Base-by-base conservation (phyloP, 169 alveolate species). In the Toxoplasma gondii region DNA sequence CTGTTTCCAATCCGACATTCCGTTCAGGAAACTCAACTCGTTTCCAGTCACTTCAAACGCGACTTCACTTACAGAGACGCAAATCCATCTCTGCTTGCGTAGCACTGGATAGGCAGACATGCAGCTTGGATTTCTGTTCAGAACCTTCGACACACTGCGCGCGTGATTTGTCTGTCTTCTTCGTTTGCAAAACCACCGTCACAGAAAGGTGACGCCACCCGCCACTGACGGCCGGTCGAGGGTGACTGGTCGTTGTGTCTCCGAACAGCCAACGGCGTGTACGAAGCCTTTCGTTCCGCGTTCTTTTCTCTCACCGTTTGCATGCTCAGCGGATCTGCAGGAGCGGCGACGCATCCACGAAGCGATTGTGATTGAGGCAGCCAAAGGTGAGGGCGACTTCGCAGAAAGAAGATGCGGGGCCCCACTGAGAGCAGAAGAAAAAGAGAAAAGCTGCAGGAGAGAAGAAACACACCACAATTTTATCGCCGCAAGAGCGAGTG, bases 311-410 rank as follows among this genome's bases (percentile, higher is more conserved):
- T 16, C n/a, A 1, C 5, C 41, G 16, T 39, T 31, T 2, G n/a
- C 5, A 19, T 49, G 5, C n/a, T 10, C 90, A 82, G 90, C 90
- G 7, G 67, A 82, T 39, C 1, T 82, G 1, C 54, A 82, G 67
- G 67, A 82, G 64, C 90, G 90, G n/a, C 90, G 90, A 82, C 90
- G 39, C 54, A 82, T 82, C 41, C 90, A 82, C 64, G 90, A 38
- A 41, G 90, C 90, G 24, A 82, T 82, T 27, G 39, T 82, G 4
- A 29, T 82, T 10, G 90, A 82, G 29, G 90, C 90, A 31, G 90
- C n/a, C 54, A 82, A 82, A 41, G 90, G 90, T 82, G 39, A 41
- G 90, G 27, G 84, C 84, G 49, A 34, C 38, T 19, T 31, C 12
- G 4, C 58, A 49, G 58, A n/a, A n/a, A n/a, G n/a, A n/a, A n/a